Percentiles rank a stretch among this genome's conserved stretches.
Evolutionary conservation across 2,329 filamentous ascomycete genomes (phyloP).

Genomic region (Cercospora sp.): DNA sequence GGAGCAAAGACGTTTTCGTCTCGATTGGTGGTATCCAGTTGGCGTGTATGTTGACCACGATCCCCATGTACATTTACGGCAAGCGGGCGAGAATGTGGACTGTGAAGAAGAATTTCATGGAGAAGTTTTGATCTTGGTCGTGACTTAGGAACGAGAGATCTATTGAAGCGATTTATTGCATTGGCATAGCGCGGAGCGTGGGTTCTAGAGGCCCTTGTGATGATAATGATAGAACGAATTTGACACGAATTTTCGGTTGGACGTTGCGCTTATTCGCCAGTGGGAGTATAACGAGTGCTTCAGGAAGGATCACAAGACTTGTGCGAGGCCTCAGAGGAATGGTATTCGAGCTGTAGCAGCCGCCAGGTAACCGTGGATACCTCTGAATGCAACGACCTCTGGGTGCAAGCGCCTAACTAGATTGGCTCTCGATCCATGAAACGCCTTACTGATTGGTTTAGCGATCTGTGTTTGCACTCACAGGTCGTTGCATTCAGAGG

Average conservation of each 20-base stretch:
- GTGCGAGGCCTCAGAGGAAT: too few species aligned
- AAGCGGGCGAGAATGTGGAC: constrained; percentile 95
- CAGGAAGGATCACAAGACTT: too few species aligned
- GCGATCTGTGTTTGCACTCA: too few species aligned
- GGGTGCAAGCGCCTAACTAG: too few species aligned
- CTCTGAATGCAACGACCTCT: too few species aligned
- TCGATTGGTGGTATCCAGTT: constrained; percentile 86
- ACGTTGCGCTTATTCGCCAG: too few species aligned
- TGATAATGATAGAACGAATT: neutral
- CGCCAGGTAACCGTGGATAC: too few species aligned
- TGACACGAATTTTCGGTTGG: neutral
- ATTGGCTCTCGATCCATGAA: too few species aligned
- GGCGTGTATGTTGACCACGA: constrained; percentile 68
- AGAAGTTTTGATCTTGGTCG: constrained; percentile 59
- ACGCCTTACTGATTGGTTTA: too few species aligned
- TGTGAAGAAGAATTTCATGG: constrained; percentile 80
- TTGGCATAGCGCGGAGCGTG: constrained; percentile 3
- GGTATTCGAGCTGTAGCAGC: too few species aligned
- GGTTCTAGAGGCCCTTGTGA: neutral
- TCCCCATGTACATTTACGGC: constrained; percentile 93
- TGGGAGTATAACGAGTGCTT: too few species aligned
- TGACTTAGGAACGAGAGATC: neutral
- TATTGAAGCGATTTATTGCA: neutral
- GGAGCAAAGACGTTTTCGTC: constrained; percentile 75
- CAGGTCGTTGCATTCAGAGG: too few species aligned